These are phyloP conservation scores for Russula abietina DNA, from an alignment of 768 basidiomycete species.

Conservation along the genomic window DNA sequence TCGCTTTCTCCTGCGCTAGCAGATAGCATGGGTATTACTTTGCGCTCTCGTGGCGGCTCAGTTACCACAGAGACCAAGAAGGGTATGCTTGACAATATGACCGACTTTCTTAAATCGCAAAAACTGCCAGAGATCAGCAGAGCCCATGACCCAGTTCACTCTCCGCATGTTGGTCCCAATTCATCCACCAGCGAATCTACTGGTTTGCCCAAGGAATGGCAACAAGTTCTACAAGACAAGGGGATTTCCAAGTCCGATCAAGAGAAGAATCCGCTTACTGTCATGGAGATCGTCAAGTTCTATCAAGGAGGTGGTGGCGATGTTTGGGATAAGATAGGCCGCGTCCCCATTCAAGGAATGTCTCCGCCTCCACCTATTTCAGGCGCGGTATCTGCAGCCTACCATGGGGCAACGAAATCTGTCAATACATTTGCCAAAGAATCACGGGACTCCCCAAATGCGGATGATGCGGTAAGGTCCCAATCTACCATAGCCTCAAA, in stretches of 20 bases:
- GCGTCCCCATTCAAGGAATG: conserved; percentile 26
- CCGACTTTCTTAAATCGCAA: conserved; percentile 58
- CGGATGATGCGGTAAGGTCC: conserved; percentile 12
- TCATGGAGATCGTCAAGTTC: conserved; percentile 98
- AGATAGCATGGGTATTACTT: conserved; percentile 27
- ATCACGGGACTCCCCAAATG: conserved; percentile 18
- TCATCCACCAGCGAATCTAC: conserved; percentile 46
- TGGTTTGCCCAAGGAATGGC: conserved; percentile 61
- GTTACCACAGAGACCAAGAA: conserved; percentile 45
- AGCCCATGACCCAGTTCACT: conserved; percentile 47
- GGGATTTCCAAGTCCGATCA: conserved; percentile 93
- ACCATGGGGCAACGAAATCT: conserved; percentile 22
- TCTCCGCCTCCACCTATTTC: conserved; percentile 23
- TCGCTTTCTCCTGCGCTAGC: conserved; percentile 18
- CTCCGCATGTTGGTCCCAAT: not conserved
- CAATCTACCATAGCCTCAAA: not conserved
- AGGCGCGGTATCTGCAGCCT: conserved; percentile 12
- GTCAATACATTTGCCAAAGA: conserved; percentile 24
- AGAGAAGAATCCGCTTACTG: conserved; percentile 95
- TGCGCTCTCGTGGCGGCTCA: conserved; percentile 34
- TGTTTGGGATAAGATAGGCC: conserved; percentile 81
- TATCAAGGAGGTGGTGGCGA: conserved; percentile 84
- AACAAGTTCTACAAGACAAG: conserved; percentile 72
- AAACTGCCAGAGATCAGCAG: conserved; percentile 91
- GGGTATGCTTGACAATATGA: conserved; percentile 56